Conservation (phyloP, 108 stramenopile species). For the Aurantiochytrium sp. region DNA sequence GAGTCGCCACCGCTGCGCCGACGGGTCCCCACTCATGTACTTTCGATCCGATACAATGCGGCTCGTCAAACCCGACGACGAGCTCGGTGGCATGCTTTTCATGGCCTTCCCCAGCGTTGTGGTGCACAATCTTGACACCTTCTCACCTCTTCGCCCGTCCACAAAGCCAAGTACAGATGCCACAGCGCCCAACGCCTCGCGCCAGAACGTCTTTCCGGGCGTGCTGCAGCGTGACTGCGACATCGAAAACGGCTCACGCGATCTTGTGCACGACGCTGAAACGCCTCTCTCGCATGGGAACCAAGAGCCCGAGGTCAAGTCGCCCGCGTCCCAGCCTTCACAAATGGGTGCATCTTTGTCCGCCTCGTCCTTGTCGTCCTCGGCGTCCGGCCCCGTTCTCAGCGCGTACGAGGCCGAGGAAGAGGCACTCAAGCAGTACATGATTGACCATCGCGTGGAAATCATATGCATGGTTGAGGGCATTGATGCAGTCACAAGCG, state of each 20-base stretch:
- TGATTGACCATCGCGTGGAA: slow-evolving; percentile 67
- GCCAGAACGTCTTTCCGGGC: slow-evolving; percentile 1
- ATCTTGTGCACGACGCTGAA: background rate
- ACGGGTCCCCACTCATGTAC: slow-evolving; percentile 39
- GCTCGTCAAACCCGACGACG: slow-evolving; percentile 58
- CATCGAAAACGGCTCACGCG: slow-evolving; percentile 15
- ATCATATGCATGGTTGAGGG: slow-evolving; percentile 91
- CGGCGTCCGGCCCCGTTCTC: background rate
- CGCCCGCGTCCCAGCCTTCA: background rate
- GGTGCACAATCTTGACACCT: slow-evolving; percentile 76
- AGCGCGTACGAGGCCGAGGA: background rate
- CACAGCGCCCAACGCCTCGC: slow-evolving; percentile 23
- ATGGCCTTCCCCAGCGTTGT: slow-evolving; percentile 87
- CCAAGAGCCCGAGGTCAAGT: background rate
- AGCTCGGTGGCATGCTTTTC: slow-evolving; percentile 61
- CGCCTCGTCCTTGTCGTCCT: background rate
- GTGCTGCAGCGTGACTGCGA: slow-evolving; percentile 26
- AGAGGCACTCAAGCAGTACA: background rate
- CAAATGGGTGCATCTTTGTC: too few species aligned
- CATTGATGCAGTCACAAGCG: slow-evolving; percentile 75
- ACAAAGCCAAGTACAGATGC: background rate
- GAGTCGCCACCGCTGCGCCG: slow-evolving; percentile 56
- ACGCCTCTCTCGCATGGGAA: background rate
- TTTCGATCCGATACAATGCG: slow-evolving; percentile 66
- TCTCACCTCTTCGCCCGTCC: slow-evolving; percentile 65